phyloP scores from a whole-genome alignment of 306 rosid species.

The Phaseolus lunatus region DNA sequence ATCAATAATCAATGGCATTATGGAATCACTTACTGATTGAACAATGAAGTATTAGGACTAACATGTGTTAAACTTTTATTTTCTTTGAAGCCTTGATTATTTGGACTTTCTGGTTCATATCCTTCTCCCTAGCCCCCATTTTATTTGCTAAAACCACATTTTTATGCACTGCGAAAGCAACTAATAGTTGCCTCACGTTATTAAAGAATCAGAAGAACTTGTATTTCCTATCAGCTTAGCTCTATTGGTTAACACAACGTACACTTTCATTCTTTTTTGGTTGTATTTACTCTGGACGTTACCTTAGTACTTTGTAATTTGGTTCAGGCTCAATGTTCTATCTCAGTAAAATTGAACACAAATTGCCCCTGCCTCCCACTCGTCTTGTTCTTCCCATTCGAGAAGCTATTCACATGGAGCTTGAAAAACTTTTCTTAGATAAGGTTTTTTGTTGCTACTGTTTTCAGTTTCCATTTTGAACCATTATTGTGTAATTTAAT shows the following conservation, averaged over 20 bases:
- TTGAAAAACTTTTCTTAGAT: conserved; percentile 81
- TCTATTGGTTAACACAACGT: neutral
- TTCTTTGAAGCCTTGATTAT: neutral
- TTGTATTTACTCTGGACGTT: conserved; percentile 8
- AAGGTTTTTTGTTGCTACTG: conserved; percentile 53
- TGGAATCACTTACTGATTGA: no score
- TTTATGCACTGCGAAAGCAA: conserved; percentile 9
- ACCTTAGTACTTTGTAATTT: neutral
- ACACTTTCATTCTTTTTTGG: neutral
- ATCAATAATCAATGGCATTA: neutral
- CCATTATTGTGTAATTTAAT: conserved; percentile 11
- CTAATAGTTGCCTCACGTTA: neutral
- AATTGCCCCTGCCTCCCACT: conserved; percentile 71
- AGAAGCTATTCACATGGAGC: conserved; percentile 73
- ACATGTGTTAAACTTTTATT: neutral
- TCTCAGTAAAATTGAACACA: conserved; percentile 80
- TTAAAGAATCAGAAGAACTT: neutral
- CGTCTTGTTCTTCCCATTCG: conserved; percentile 62
- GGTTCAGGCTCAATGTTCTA: conserved; percentile 71
- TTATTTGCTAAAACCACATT: neutral
- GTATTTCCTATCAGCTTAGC: conserved; percentile 7
- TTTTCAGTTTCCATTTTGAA: conserved; percentile 22
- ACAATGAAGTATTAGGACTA: neutral
- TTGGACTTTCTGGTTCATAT: conserved; percentile 8
- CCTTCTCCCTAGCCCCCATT: neutral